phyloP scores from a whole-genome alignment of 148 eudicot genomes.

The Fallopia convolvulus region DNA sequence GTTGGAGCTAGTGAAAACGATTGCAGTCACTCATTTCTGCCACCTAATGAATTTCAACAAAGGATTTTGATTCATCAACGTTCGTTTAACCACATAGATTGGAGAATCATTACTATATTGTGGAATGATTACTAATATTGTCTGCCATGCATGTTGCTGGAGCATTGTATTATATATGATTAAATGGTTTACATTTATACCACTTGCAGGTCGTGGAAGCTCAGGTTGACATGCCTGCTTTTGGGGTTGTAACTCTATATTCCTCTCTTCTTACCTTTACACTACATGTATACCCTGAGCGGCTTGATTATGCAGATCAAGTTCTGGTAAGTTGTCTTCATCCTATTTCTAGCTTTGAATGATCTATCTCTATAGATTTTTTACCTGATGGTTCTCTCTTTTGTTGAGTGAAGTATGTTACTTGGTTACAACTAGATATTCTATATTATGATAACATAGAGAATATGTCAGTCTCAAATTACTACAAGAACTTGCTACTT shows the following conservation, averaged over 20 bases:
- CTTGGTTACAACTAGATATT: background rate
- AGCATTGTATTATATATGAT: background rate
- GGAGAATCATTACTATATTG: background rate
- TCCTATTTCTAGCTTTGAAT: slow-evolving; percentile 11
- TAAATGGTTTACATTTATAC: background rate
- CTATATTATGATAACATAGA: background rate
- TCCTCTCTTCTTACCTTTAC: slow-evolving; percentile 92
- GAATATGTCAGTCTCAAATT: background rate
- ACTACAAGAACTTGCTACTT: background rate
- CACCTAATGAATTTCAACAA: background rate
- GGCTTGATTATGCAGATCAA: slow-evolving; percentile 97
- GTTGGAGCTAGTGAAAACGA: background rate
- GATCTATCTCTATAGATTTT: background rate
- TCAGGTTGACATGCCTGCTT: slow-evolving; percentile 82
- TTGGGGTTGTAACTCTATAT: slow-evolving; percentile 81
- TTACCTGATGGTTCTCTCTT: background rate
- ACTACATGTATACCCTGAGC: slow-evolving; percentile 86
- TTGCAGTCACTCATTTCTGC: background rate
- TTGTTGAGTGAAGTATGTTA: background rate
- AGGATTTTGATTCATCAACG: background rate
- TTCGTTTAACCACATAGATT: background rate
- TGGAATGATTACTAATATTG: background rate
- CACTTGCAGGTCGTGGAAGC: slow-evolving; percentile 87
- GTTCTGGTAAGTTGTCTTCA: slow-evolving; percentile 61
- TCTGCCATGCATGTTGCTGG: background rate